Base-by-base conservation (phyloP, 176 grass and related monocot species). In the Oryza longistaminata region DNA sequence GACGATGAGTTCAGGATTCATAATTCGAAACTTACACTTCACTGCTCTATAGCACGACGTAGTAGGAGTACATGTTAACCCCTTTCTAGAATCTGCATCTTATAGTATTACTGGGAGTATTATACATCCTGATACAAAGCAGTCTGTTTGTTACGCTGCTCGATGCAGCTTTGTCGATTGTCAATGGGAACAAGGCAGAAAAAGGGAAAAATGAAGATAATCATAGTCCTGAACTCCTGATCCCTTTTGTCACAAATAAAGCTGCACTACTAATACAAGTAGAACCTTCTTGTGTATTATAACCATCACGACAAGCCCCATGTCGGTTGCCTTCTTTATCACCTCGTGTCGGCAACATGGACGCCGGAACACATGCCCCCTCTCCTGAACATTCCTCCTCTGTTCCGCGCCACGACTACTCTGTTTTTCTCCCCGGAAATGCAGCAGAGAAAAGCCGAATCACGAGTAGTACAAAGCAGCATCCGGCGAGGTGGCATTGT, bases 121-220 rank as follows among this genome's bases (percentile, higher is more conserved):
- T 2, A n/a, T 60, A 17, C 31, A 81, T 1, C 61, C 15, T n/a
- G 45, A 14, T 5, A 69, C 35, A 87, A 82, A 77, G 21, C 64
- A 19, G 11, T 26, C 21, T 17, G 19, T 62, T 82, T 71, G 86
- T 62, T 58, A 77, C 50, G 72, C 50, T 77, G 79, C 50, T 77
- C 79, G 79, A 88, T 77, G 86, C 79, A 82, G 3, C 86, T 82
- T 88, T 88, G 50, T 3, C 40, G 9, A 50, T 71, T 64, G 68
- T 77, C 58, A 60, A 83, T 42, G 52, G 43, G 44, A 74, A 55
- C 42, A 6, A 61, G 24, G 46, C 46, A 43, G 70, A 87, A 67
- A 68, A 34, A 25, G 11, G 3, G 17, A 11, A 31, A 75, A 42
- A 58, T 40, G 43, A 15, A 45, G 19, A 2, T 6, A n/a, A 42